A percentile compares a stretch with the other conserved stretches of the same genome.
Evolutionary conservation across 441 rosid genomes (phyloP).

Genomic region (Melastoma candidum): DNA sequence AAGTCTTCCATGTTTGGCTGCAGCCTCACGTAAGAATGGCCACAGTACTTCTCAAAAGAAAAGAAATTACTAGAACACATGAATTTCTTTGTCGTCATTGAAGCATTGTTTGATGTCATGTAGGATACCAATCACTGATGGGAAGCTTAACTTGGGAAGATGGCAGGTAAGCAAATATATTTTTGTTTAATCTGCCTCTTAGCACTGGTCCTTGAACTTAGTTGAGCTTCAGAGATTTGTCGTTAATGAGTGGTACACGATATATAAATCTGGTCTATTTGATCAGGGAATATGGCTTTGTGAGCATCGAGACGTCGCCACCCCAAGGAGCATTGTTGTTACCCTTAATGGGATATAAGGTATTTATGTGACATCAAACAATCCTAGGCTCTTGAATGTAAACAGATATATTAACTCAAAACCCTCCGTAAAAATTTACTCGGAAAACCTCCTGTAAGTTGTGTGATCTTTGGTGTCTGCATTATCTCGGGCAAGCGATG

Average conservation of each 20-base stretch:
- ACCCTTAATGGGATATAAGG: slow-evolving; percentile 71
- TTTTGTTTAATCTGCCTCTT: background rate
- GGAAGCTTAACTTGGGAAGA: slow-evolving; percentile 81
- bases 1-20: slow-evolving; percentile 93
- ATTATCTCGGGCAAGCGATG: no score
- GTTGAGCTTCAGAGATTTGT: no score
- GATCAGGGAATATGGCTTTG: slow-evolving; percentile 90
- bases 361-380: no score
- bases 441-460: no score
- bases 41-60: background rate
- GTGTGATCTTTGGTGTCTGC: no score
- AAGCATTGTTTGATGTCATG: slow-evolving; percentile 12
- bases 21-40: slow-evolving; percentile 49
- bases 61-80: background rate
- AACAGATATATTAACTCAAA: no score
- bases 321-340: slow-evolving; percentile 70
- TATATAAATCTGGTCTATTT: slow-evolving; percentile 6
- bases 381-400: no score
- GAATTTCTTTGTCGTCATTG: slow-evolving; percentile 9
- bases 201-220: background rate
- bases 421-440: no score
- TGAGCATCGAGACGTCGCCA: slow-evolving; percentile 82
- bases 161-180: slow-evolving; percentile 58
- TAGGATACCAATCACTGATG: slow-evolving; percentile 83
- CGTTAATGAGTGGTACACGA: no score